Conservation (phyloP, 345 rosid genomes). For the Corchorus olitorius region DNA sequence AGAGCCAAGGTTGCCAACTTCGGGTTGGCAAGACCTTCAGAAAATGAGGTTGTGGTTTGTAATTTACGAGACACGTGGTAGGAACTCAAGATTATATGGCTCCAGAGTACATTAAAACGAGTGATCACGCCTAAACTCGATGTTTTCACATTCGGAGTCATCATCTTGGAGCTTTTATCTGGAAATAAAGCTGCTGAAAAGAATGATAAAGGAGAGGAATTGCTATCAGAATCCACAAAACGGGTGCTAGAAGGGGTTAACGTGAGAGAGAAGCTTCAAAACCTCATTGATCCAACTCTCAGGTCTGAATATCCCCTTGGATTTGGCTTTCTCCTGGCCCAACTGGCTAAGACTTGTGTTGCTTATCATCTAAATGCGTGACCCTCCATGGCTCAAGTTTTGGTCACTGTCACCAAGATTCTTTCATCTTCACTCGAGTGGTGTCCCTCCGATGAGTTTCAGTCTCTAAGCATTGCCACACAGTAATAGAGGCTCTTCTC, state of each 20-base stretch:
- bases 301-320: constrained; percentile 66
- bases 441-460: constrained; percentile 74
- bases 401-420: constrained; percentile 59
- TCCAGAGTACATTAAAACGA: constrained; percentile 77
- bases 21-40: constrained; percentile 63
- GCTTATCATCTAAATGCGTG: constrained; percentile 62
- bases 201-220: constrained; percentile 36
- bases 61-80: constrained; percentile 70
- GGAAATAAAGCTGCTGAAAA: constrained; percentile 68
- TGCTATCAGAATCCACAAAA: constrained; percentile 47
- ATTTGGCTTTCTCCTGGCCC: constrained; percentile 78
- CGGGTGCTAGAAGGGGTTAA: constrained; percentile 70
- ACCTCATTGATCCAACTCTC: constrained; percentile 60
- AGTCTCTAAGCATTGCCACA: constrained; percentile 34
- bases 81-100: constrained; percentile 87
- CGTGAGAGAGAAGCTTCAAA: constrained; percentile 56
- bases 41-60: constrained; percentile 48
- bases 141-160: constrained; percentile 79
- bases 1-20: constrained; percentile 79
- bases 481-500: constrained; percentile 1
- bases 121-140: constrained; percentile 76
- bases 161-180: constrained; percentile 72
- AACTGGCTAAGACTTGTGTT: constrained; percentile 64
- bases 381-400: constrained; percentile 51
- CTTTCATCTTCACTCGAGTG: constrained; percentile 69